Base-by-base conservation (phyloP, 2,329 filamentous ascomycete genomes). In the Pseudocercospora macadamiae region DNA sequence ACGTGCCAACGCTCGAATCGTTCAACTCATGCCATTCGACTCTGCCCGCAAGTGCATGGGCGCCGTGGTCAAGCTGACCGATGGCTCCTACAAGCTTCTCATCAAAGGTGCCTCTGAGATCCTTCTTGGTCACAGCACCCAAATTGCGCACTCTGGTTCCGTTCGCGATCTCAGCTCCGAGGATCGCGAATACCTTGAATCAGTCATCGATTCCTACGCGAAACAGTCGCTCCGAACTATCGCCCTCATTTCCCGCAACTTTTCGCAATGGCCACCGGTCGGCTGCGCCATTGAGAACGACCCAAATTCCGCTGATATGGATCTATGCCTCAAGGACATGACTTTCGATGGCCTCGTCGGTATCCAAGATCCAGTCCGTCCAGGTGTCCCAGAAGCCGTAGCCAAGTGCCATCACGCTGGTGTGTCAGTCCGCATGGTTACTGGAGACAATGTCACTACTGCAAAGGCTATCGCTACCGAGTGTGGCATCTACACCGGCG, bases 141-240 rank as follows among this genome's bases (percentile, higher is more conserved):
- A 68, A 44, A 82, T 89, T 76, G 75, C 16, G 82, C 88, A 65
- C 88, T 79, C 3, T 80, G 78, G 12, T 86, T 85, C 53, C 83
- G 84, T 28, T 76, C 85, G 0, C 71, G 77, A 3, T 78, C 80
- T 42, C 73, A 21, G 72, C 78, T 1, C 53, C 37, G 54, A 77
- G 90, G 62, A 83, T 82, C 1, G 75, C 77, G 77, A 84, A 26
- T 80, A 77, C 3, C 71, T 96, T 61, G 83, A 84, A 64, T 77
- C 81, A 18, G 80, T 91, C 51, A 95, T 96, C 67, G 85, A 87
- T 62, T 83, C 81, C 49, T 96, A 96, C 71, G 92, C 92, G 6
- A 85, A 84, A 26, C 83, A 88, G 18, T 96, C 91, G 4, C 82
- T 96, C 34, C 86, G 92, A 62, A 96, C 92, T 1, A 96, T 96